Base-by-base conservation (phyloP, 1,284 basidiomycete species). In the Puccinia novopanici region DNA sequence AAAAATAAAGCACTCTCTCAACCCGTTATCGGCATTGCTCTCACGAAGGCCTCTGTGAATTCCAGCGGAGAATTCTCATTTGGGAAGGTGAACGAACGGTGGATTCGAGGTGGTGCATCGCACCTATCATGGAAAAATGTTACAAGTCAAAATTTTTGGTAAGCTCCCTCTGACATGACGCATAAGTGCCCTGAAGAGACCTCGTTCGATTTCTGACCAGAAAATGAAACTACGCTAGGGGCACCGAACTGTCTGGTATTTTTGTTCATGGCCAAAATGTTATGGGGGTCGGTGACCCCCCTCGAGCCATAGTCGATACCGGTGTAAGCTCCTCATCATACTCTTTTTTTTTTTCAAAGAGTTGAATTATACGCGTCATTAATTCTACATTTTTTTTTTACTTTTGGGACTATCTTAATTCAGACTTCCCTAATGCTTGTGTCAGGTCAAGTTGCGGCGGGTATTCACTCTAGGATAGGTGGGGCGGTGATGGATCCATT, bases 221-320 rank as follows among this genome's bases (percentile, higher is more conserved):
- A 40, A 63, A 40, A 40, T 27, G 2, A 34, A 17, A 3, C 22
- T 2, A 57, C 34, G 2, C n/a, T 55, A 79, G 77, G 77, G 77
- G 77, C 3, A 48, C 57, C 13, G 77, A 72, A 10, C 17, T 79
- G 12, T 59, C 67, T 3, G 77, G 67, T 22, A 63, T 79, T 22
- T 79, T 37, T 59, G 48, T 79, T n/a, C 40, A 79, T 13, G 77
- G 68, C n/a, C 24, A 19, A 5, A 79, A 79, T 27, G 68, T 72
- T 27, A 71, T 79, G 67, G 67, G 24, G 17, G 30, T 52, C 34
- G 27, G 52, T 27, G 67, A 79, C 42, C 68, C 77, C 3, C 77
- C 77, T 40, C 77, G 77, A 61, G 77, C 77, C 30, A 79, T 79
- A 15, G 55, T 79, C 72, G 77, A 79, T 48, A 79, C 77, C 34